Percentiles rank a stretch among this genome's conserved stretches.
Evolutionary conservation across 495 filamentous ascomycete genomes (phyloP).

Genomic region (Pseudomonodictys pantanalensis): DNA sequence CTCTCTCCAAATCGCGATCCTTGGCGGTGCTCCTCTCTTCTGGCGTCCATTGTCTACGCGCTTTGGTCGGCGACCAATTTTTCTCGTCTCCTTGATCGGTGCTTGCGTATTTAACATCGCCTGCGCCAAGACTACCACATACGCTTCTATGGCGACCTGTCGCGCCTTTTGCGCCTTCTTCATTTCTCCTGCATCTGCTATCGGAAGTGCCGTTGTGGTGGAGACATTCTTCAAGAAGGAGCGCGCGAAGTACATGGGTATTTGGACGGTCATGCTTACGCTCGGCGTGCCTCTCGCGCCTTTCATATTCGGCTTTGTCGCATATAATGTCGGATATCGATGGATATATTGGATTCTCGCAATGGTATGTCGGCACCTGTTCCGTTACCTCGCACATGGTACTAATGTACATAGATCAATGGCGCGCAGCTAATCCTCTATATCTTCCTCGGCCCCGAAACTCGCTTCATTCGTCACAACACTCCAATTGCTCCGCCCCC

Average conservation of each 20-base stretch:
- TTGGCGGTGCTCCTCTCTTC: slow-evolving; percentile 51
- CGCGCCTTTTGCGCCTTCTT: slow-evolving; percentile 53
- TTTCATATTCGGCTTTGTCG: slow-evolving; percentile 36
- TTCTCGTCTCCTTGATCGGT: slow-evolving; percentile 49
- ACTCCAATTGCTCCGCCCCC: slow-evolving; percentile 34
- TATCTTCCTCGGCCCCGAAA: slow-evolving; percentile 56
- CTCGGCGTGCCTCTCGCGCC: slow-evolving; percentile 46
- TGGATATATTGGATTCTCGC: slow-evolving; percentile 40
- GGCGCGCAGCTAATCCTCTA: slow-evolving; percentile 53
- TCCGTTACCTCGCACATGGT: not conserved
- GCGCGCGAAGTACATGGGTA: slow-evolving; percentile 49
- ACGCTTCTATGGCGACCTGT: slow-evolving; percentile 45
- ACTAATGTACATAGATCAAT: slow-evolving; percentile 47
- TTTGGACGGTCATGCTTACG: slow-evolving; percentile 53
- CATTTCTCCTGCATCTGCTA: slow-evolving; percentile 53
- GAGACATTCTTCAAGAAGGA: slow-evolving; percentile 32
- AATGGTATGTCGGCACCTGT: slow-evolving; percentile 42
- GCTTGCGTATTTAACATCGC: slow-evolving; percentile 49
- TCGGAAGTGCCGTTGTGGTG: slow-evolving; percentile 52
- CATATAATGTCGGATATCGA: slow-evolving; percentile 30
- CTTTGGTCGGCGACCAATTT: slow-evolving; percentile 54
- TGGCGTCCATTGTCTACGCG: slow-evolving; percentile 59
- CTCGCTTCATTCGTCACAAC: slow-evolving; percentile 44
- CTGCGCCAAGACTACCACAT: slow-evolving; percentile 47
- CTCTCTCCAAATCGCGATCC: slow-evolving; percentile 50